phyloP scores from a whole-genome alignment of 1,139 yeast species.

The Yamadazyma epiphylla region DNA sequence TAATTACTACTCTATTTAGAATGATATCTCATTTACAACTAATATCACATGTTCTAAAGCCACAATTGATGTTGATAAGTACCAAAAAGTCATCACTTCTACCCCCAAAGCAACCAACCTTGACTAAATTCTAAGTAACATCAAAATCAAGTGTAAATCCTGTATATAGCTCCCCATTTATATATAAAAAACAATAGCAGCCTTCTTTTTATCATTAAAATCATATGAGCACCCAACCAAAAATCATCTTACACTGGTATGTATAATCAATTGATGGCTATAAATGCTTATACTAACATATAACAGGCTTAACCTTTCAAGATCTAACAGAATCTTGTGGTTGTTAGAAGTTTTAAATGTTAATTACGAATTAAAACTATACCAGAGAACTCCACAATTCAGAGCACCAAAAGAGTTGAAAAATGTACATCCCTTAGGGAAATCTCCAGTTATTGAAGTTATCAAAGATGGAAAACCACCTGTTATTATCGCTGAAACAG shows the following conservation, averaged over 20 bases:
- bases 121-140: too few species aligned
- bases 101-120: too few species aligned
- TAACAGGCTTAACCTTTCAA: slow-evolving; percentile 31
- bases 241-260: slow-evolving; percentile 17
- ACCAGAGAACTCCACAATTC: slow-evolving; percentile 22
- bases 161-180: too few species aligned
- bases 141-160: too few species aligned
- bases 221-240: slow-evolving; percentile 5
- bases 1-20: too few species aligned
- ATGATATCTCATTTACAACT: too few species aligned
- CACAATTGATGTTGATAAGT: too few species aligned
- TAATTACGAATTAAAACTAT: slow-evolving; percentile 30
- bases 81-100: too few species aligned
- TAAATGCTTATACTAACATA: too few species aligned
- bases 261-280: slow-evolving; percentile 13
- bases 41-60: too few species aligned
- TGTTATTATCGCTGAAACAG: slow-evolving; percentile 33
- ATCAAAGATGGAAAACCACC: slow-evolving; percentile 17
- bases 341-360: slow-evolving; percentile 34
- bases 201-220: too few species aligned
- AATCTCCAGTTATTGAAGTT: slow-evolving; percentile 38
- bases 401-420: slow-evolving; percentile 36
- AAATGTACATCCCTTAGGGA: slow-evolving; percentile 38
- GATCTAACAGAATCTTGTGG: slow-evolving; percentile 40
- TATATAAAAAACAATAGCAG: too few species aligned